Conservation (phyloP, 768 basidiomycete species). For the Tricholoma hemisulphureum region DNA sequence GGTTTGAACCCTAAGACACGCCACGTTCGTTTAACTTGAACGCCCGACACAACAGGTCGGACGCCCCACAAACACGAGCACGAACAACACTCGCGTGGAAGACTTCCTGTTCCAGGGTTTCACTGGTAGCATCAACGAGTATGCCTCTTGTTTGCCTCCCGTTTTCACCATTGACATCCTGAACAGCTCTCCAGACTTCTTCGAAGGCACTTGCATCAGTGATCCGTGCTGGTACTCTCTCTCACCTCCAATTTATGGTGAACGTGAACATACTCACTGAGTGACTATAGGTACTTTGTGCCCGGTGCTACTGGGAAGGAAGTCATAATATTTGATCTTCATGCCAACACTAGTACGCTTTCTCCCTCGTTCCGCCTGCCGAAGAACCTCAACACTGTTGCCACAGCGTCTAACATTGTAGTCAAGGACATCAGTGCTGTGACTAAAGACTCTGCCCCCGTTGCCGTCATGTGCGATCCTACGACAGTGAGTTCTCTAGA, state of each 20-base stretch:
- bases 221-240: constrained; percentile 54
- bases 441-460: constrained; percentile 43
- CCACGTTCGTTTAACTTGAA: background rate
- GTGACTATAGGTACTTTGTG: constrained; percentile 41
- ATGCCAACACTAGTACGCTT: constrained; percentile 49
- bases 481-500: constrained; percentile 36
- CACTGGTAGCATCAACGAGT: constrained; percentile 51
- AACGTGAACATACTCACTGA: background rate
- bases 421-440: constrained; percentile 46
- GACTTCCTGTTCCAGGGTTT: constrained; percentile 59
- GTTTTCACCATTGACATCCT: background rate
- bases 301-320: constrained; percentile 56
- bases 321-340: constrained; percentile 57
- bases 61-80: constrained; percentile 40
- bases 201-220: constrained; percentile 57
- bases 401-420: constrained; percentile 47
- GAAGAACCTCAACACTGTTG: background rate
- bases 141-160: constrained; percentile 8
- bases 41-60: constrained; percentile 31
- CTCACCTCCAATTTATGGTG: background rate
- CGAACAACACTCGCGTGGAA: constrained; percentile 54
- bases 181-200: constrained; percentile 29
- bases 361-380: background rate
- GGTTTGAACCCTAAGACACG: constrained; percentile 8
- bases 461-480: constrained; percentile 55